phyloP scores from a whole-genome alignment of 192 early-diverging fungal genomes.

The Glomus cerebriforme region DNA sequence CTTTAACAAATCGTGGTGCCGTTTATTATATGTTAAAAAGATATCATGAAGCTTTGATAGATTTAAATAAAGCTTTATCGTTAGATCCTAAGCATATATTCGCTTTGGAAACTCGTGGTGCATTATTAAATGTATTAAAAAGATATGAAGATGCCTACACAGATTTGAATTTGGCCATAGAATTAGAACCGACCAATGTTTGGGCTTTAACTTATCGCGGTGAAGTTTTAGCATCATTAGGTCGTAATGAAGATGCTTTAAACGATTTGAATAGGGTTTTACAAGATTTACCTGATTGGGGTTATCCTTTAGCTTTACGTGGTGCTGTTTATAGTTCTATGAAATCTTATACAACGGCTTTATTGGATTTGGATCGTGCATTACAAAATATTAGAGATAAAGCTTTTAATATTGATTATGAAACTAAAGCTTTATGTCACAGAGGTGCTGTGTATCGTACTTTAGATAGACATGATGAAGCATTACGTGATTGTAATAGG shows the following conservation, averaged over 20 bases:
- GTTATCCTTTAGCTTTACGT: constrained; percentile 24
- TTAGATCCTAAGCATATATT: constrained; percentile 7
- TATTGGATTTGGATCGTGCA: constrained; percentile 17
- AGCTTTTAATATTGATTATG: constrained; percentile 9
- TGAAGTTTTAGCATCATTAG: constrained; percentile 1
- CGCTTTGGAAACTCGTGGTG: constrained; percentile 18
- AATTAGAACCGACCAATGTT: background rate
- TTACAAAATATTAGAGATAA: background rate
- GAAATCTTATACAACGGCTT: background rate
- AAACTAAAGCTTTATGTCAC: constrained; percentile 18
- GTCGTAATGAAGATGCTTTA: constrained; percentile 11
- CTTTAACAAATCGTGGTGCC: constrained; percentile 12
- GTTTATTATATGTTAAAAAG: constrained; percentile 23
- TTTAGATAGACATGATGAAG: background rate
- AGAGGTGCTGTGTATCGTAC: constrained; percentile 1
- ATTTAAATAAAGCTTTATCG: constrained; percentile 8
- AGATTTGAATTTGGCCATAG: constrained; percentile 12
- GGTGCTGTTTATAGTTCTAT: constrained; percentile 15
- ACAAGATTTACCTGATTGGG: background rate
- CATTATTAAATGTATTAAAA: background rate
- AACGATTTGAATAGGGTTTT: constrained; percentile 23
- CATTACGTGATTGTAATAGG: constrained; percentile 4
- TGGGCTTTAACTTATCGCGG: constrained; percentile 16
- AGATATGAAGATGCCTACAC: background rate
- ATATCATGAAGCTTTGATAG: constrained; percentile 9